phyloP scores from a whole-genome alignment of 495 filamentous ascomycete genomes.

The Friedmanniomyces simplex region DNA sequence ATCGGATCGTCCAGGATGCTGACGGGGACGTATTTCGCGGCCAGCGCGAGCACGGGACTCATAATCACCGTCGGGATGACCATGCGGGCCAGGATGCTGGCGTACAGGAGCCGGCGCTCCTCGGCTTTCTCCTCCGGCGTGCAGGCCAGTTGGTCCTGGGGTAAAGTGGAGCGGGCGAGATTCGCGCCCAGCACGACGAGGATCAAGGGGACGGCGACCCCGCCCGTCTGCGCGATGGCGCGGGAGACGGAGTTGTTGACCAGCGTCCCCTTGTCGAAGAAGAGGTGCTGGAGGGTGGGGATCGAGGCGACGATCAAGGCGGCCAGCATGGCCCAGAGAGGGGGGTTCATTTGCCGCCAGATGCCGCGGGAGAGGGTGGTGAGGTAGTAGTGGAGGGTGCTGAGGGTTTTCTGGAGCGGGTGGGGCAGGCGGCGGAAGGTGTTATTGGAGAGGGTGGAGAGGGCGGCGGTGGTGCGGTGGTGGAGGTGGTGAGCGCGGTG shows the following conservation, averaged over 20 bases:
- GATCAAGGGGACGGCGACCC: conserved; percentile 89
- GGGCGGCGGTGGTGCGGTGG: conserved; percentile 1
- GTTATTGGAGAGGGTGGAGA: conserved; percentile 10
- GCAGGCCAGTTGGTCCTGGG: conserved; percentile 40
- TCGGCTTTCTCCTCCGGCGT: conserved; percentile 47
- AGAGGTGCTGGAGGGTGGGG: conserved; percentile 69
- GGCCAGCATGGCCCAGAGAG: conserved; percentile 89
- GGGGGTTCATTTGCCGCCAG: conserved; percentile 96
- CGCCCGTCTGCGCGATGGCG: conserved; percentile 71
- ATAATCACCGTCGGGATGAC: conserved; percentile 83
- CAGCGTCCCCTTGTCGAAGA: conserved; percentile 85
- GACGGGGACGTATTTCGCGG: conserved; percentile 83
- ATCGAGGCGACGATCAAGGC: conserved; percentile 84
- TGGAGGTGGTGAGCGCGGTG: background rate
- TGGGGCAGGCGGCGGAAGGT: conserved; percentile 44
- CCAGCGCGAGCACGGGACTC: conserved; percentile 81
- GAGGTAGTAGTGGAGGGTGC: conserved; percentile 32
- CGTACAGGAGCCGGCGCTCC: conserved; percentile 66
- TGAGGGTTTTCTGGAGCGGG: conserved; percentile 45
- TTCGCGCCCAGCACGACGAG: conserved; percentile 95
- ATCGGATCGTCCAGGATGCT: conserved; percentile 97
- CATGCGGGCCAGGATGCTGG: conserved; percentile 81
- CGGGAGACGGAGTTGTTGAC: conserved; percentile 85
- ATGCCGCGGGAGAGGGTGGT: conserved; percentile 51
- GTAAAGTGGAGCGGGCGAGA: conserved; percentile 50